These are phyloP conservation scores for Pseudonitzschia delicatissima DNA, from an alignment of 108 stramenopile species.

Conservation along the genomic window DNA sequence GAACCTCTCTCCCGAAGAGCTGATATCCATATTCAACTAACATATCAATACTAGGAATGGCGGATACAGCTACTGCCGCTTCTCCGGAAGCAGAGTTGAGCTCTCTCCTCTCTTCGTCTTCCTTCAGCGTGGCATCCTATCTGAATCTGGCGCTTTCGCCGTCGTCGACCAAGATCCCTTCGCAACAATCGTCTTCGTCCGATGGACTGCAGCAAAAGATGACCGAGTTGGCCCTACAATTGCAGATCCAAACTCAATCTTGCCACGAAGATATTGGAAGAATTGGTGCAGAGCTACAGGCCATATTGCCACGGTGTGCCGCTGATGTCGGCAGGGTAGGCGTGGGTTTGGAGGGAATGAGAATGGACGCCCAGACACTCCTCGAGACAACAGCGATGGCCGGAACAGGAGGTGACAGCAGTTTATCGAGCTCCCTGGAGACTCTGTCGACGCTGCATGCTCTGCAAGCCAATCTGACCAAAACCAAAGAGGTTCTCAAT, in stretches of 20 bases:
- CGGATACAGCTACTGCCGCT: not conserved
- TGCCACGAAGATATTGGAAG: conserved; percentile 85
- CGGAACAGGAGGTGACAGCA: conserved; percentile 21
- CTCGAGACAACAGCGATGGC: conserved; percentile 32
- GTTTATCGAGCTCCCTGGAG: conserved; percentile 50
- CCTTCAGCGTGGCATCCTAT: conserved; percentile 72
- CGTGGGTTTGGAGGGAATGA: conserved; percentile 67
- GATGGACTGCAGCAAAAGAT: conserved; percentile 53
- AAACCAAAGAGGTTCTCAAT: conserved; percentile 62
- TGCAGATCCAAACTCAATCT: conserved; percentile 75
- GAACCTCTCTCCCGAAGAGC: too few species aligned
- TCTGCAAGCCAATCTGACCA: conserved; percentile 56
- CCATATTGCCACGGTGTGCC: conserved; percentile 79
- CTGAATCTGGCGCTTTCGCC: conserved; percentile 61
- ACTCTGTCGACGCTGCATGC: conserved; percentile 72
- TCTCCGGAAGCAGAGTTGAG: conserved; percentile 48
- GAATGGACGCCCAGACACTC: conserved; percentile 52
- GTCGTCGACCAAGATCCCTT: not conserved
- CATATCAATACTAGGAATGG: too few species aligned
- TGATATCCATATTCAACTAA: too few species aligned
- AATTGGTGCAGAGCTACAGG: conserved; percentile 79
- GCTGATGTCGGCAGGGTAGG: conserved; percentile 70
- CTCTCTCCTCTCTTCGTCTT: conserved; percentile 45
- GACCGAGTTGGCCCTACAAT: conserved; percentile 78
- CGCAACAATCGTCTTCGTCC: conserved; percentile 3